Evolutionary conservation across 805 yeast species (phyloP).

Genomic region (Ogataea paraovalis): DNA sequence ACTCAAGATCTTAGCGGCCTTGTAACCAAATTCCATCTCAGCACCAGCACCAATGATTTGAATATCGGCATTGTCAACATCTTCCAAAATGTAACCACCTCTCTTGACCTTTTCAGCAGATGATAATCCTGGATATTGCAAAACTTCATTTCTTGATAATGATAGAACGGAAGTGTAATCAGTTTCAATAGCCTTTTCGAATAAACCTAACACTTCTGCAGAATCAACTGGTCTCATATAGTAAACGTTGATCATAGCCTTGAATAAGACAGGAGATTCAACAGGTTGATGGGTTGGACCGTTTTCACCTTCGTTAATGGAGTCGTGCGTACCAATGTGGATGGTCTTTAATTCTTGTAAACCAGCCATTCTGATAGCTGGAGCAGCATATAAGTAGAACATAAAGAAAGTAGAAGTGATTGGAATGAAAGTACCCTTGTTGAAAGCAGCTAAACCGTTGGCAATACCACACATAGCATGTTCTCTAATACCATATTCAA

Average conservation of each 20-base stretch:
- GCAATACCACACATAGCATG: constrained; percentile 98
- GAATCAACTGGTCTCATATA: constrained; percentile 95
- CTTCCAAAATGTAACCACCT: constrained; percentile 86
- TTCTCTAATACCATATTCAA: constrained; percentile 97
- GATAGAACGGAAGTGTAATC: constrained; percentile 65
- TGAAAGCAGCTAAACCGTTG: constrained; percentile 93
- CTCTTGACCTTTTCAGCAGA: constrained; percentile 79
- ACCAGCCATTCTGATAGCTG: constrained; percentile 84
- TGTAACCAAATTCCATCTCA: constrained; percentile 81
- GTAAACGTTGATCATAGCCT: constrained; percentile 76
- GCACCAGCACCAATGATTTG: constrained; percentile 87
- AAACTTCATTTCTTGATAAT: constrained; percentile 79
- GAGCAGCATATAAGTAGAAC: constrained; percentile 82
- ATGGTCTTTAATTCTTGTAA: constrained; percentile 76
- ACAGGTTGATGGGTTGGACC: constrained; percentile 94
- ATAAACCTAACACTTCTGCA: constrained; percentile 82
- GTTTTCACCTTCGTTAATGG: constrained; percentile 88
- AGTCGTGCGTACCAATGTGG: constrained; percentile 89
- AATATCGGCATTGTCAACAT: constrained; percentile 58
- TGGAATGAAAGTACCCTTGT: constrained; percentile 84
- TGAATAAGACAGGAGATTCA: constrained; percentile 64
- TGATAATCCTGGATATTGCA: constrained; percentile 91
- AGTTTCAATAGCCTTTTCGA: constrained; percentile 58
- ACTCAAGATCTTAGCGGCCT: constrained; percentile 71
- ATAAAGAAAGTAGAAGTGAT: constrained; percentile 61